Percentiles rank a stretch among this genome's conserved stretches.
Conservation (phyloP, 164 flowering plant genomes). For the Umbellularia californica region DNA sequence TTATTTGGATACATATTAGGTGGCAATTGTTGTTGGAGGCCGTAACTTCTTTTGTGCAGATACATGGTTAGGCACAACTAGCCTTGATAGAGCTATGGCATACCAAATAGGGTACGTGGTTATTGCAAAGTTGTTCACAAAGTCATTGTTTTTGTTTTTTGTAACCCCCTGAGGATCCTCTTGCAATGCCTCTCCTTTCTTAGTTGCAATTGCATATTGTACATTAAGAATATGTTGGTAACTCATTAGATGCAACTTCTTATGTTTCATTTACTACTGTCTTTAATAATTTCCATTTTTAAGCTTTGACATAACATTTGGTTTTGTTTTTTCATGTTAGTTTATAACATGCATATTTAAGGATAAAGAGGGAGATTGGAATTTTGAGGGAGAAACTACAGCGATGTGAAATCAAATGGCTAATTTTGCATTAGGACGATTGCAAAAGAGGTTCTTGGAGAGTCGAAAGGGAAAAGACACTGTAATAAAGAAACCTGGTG, state of each 20-base stretch:
- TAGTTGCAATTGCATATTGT: background rate
- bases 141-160: background rate
- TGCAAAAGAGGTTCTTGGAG: too few species aligned
- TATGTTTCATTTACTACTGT: background rate
- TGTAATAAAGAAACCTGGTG: too few species aligned
- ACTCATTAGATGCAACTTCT: background rate
- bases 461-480: too few species aligned
- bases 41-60: conserved; percentile 94
- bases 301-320: too few species aligned
- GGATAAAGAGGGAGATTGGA: too few species aligned
- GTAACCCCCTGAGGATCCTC: background rate
- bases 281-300: too few species aligned
- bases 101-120: conserved; percentile 78
- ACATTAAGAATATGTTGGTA: background rate
- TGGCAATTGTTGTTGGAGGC: conserved; percentile 93
- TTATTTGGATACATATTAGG: conserved; percentile 32
- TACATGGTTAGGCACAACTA: conserved; percentile 76
- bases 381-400: too few species aligned
- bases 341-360: too few species aligned
- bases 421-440: too few species aligned
- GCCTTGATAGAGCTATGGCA: conserved; percentile 78
- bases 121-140: background rate
- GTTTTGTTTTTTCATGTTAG: too few species aligned
- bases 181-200: background rate
- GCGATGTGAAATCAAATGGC: too few species aligned